Conservation (phyloP, 257 asterid species). For the Dorcoceras hygrometricum region DNA sequence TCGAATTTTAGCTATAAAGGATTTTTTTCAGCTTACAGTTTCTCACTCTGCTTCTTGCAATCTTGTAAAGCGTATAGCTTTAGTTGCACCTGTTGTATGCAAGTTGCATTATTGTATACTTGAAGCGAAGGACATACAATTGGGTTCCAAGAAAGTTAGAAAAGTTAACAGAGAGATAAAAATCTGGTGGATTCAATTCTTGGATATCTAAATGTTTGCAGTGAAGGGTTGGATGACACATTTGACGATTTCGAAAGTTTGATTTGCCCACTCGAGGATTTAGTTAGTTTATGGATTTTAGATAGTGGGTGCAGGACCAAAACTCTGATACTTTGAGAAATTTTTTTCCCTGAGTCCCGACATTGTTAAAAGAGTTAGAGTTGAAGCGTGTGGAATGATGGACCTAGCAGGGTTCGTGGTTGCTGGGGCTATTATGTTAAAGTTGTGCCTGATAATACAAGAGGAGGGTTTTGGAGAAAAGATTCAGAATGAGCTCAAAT, state of each 20-base stretch:
- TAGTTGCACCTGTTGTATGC: slow-evolving; percentile 57
- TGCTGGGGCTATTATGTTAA: slow-evolving; percentile 55
- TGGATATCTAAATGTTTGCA: slow-evolving; percentile 48
- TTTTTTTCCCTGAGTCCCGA: slow-evolving; percentile 55
- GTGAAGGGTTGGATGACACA: slow-evolving; percentile 34
- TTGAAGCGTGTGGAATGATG: slow-evolving; percentile 37
- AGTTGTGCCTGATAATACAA: slow-evolving; percentile 46
- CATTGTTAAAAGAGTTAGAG: slow-evolving; percentile 28
- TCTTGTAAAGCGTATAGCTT: slow-evolving; percentile 42
- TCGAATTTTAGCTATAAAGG: slow-evolving; percentile 36
- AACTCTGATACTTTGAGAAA: slow-evolving; percentile 29
- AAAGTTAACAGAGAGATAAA: slow-evolving; percentile 43
- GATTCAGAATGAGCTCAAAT: slow-evolving; percentile 40
- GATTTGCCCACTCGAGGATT: slow-evolving; percentile 41
- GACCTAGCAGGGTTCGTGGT: slow-evolving; percentile 59
- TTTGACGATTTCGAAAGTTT: slow-evolving; percentile 34
- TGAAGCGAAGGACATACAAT: slow-evolving; percentile 36
- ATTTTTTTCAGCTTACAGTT: slow-evolving; percentile 47
- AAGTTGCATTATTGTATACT: slow-evolving; percentile 32
- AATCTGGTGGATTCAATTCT: slow-evolving; percentile 50
- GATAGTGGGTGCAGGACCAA: slow-evolving; percentile 23
- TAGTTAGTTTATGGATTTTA: slow-evolving; percentile 52
- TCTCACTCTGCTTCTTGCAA: slow-evolving; percentile 52
- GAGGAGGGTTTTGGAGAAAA: slow-evolving; percentile 46
- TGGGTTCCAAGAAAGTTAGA: slow-evolving; percentile 48